Evolutionary conservation across 1,284 basidiomycete species (phyloP).

Genomic region (Sanghuangporus baumii): DNA sequence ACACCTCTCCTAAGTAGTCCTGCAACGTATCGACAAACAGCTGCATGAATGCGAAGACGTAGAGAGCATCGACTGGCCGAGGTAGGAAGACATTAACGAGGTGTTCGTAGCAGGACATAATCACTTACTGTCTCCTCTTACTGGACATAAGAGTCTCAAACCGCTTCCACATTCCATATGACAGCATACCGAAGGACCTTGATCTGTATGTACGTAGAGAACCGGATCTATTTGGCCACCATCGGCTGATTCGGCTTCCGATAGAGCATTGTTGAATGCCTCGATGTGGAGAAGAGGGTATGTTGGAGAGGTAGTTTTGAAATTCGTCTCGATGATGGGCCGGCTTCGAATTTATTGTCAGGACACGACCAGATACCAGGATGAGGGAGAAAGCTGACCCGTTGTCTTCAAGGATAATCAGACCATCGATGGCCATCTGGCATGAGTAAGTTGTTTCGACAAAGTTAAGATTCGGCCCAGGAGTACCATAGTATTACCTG

Average conservation of each 20-base stretch:
- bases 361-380: slow-evolving; percentile 1
- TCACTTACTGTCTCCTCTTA: slow-evolving; percentile 71
- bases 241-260: slow-evolving; percentile 42
- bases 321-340: slow-evolving; percentile 88
- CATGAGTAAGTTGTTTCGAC: neutral
- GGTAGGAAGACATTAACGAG: slow-evolving; percentile 17
- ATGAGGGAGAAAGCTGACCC: slow-evolving; percentile 45
- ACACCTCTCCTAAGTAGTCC: slow-evolving; percentile 81
- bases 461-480: no score
- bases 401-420: slow-evolving; percentile 81
- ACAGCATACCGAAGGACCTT: slow-evolving; percentile 66
- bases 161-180: slow-evolving; percentile 72
- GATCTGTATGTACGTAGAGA: slow-evolving; percentile 51
- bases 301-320: slow-evolving; percentile 70
- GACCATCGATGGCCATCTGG: slow-evolving; percentile 78
- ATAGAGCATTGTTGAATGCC: slow-evolving; percentile 70
- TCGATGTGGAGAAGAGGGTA: slow-evolving; percentile 87
- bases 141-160: slow-evolving; percentile 73
- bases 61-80: slow-evolving; percentile 74
- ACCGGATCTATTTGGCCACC: slow-evolving; percentile 58
- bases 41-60: slow-evolving; percentile 86
- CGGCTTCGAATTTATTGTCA: slow-evolving; percentile 43
- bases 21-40: slow-evolving; percentile 78
- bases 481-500: no score
- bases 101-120: neutral